Percentiles rank a stretch among this genome's conserved stretches.
These are phyloP conservation scores for Exophiala alcalophila DNA, from an alignment of 2,329 filamentous ascomycete species.

Conservation along the genomic window DNA sequence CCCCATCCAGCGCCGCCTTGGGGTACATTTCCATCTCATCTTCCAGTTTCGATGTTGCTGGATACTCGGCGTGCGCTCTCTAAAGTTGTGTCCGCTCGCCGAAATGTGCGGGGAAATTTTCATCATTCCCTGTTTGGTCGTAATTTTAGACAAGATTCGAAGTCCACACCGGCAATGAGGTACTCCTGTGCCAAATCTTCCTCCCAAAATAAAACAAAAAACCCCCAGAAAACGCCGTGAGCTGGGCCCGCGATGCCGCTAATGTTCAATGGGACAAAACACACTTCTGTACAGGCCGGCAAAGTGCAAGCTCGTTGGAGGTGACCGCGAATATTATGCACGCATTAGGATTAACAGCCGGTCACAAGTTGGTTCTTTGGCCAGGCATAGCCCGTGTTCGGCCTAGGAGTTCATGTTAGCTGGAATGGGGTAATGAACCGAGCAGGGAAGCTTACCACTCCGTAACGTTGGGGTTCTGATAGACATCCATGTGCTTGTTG, in stretches of 20 bases:
- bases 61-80: slow-evolving; percentile 2
- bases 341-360: slow-evolving; percentile 45
- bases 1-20: neutral
- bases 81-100: slow-evolving; percentile 16
- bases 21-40: slow-evolving; percentile 7
- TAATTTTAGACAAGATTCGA: slow-evolving; percentile 25
- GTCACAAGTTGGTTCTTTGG: slow-evolving; percentile 62
- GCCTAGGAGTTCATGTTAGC: slow-evolving; percentile 36
- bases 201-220: slow-evolving; percentile 18
- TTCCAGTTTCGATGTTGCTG: neutral
- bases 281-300: slow-evolving; percentile 24
- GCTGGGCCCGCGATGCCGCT: slow-evolving; percentile 26
- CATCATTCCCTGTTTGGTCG: slow-evolving; percentile 24
- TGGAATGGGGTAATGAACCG: neutral
- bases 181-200: slow-evolving; percentile 16
- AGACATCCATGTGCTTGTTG: slow-evolving; percentile 57
- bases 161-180: slow-evolving; percentile 10
- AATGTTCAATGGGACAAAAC: slow-evolving; percentile 20
- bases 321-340: slow-evolving; percentile 25
- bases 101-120: slow-evolving; percentile 18
- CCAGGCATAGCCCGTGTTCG: slow-evolving; percentile 54
- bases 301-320: slow-evolving; percentile 15
- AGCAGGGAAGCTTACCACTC: slow-evolving; percentile 51
- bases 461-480: slow-evolving; percentile 63
- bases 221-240: slow-evolving; percentile 20